Evolutionary conservation across 2,329 filamentous ascomycete genomes (phyloP).

Genomic region (Ceratocystis cubensis): DNA sequence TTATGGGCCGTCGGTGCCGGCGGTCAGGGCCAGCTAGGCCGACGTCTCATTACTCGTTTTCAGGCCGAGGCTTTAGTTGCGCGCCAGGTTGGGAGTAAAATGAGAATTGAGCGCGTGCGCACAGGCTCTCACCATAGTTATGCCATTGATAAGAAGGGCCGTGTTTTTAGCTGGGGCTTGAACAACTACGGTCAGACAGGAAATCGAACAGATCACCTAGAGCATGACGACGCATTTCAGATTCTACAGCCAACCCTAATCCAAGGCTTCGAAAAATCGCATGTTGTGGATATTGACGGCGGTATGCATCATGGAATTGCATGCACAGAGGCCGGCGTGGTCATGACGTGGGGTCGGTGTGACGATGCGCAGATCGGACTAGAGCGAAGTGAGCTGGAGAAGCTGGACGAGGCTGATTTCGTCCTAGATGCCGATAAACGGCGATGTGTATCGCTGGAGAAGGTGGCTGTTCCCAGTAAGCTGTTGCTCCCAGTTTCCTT

Average conservation of each 20-base stretch:
- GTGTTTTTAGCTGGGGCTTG: slow-evolving; percentile 56
- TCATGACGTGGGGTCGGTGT: slow-evolving; percentile 36
- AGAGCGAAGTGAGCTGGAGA: slow-evolving; percentile 5
- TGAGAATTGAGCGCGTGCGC: slow-evolving; percentile 31
- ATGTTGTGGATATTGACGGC: slow-evolving; percentile 46
- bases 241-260: slow-evolving; percentile 12
- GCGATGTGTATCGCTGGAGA: slow-evolving; percentile 16
- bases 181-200: slow-evolving; percentile 62
- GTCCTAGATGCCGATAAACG: slow-evolving; percentile 9
- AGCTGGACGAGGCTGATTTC: background rate
- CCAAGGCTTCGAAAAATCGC: slow-evolving; percentile 36
- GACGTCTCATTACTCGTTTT: slow-evolving; percentile 40
- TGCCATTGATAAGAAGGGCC: slow-evolving; percentile 50
- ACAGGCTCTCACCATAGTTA: slow-evolving; percentile 58
- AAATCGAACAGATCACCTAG: slow-evolving; percentile 42
- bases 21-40: slow-evolving; percentile 33
- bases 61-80: slow-evolving; percentile 38
- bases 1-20: slow-evolving; percentile 47
- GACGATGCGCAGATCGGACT: slow-evolving; percentile 29
- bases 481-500: background rate
- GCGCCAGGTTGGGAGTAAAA: slow-evolving; percentile 25
- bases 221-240: slow-evolving; percentile 36
- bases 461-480: slow-evolving; percentile 11
- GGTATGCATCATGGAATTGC: slow-evolving; percentile 52
- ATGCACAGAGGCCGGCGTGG: slow-evolving; percentile 31